Percentiles rank a stretch among this genome's conserved stretches.
Conservation (phyloP, 2,329 filamentous ascomycete species). For the Pseudogymnoascus sp. region DNA sequence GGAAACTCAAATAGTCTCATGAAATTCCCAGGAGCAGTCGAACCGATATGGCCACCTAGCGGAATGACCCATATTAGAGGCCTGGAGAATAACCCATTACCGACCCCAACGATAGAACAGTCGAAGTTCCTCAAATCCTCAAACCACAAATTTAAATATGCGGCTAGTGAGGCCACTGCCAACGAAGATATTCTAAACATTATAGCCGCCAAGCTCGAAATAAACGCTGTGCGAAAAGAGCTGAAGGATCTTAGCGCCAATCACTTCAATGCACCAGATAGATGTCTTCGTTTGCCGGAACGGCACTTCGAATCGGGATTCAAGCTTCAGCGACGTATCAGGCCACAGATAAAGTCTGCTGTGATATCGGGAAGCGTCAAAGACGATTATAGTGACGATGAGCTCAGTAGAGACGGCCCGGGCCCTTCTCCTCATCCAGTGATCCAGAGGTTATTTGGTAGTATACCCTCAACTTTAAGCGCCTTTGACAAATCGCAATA, state of each 20-base stretch:
- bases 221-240: not conserved
- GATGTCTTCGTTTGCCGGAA: constrained; percentile 44
- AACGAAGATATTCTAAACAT: constrained; percentile 22
- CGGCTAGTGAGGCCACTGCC: constrained; percentile 18
- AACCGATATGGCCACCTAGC: constrained; percentile 64
- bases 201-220: constrained; percentile 12
- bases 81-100: not conserved
- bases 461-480: constrained; percentile 55
- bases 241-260: constrained; percentile 21
- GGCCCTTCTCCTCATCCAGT: constrained; percentile 42
- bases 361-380: constrained; percentile 12
- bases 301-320: constrained; percentile 51
- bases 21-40: constrained; percentile 57
- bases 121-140: not conserved
- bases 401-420: constrained; percentile 24
- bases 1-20: constrained; percentile 25
- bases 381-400: constrained; percentile 29
- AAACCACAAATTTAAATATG: constrained; percentile 24
- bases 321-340: constrained; percentile 43
- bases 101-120: not conserved
- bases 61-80: constrained; percentile 58
- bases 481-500: constrained; percentile 74
- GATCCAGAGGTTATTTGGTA: constrained; percentile 49
- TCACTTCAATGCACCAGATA: constrained; percentile 35
- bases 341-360: constrained; percentile 34